Base-by-base conservation (phyloP, 2,329 filamentous ascomycete genomes). In the Dendryphion nanum region DNA sequence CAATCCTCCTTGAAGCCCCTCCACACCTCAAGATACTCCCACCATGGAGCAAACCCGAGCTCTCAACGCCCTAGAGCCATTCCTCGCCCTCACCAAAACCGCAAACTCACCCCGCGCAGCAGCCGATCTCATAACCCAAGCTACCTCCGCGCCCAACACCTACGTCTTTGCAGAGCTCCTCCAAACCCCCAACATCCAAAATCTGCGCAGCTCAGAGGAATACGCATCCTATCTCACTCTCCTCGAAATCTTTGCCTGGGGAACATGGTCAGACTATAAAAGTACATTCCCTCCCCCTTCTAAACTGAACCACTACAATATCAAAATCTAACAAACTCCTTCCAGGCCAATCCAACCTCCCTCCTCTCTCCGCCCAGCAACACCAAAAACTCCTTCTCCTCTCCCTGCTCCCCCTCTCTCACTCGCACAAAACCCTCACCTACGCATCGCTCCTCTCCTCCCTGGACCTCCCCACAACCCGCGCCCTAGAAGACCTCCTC, bases 151-250 rank as follows among this genome's bases (percentile, higher is more conserved):
- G 39, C 82, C 86, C 18, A 87, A 89, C 67, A 95, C 90, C 49
- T 98, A 85, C 67, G 78, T 97, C 69, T 98, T 98, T 72, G 81
- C 86, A 51, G 91, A 97, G 70, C 83, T 98, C n/a, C 82, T 98
- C 24, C 78, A 86, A 54, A 82, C 83, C 1, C 81, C 86, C 0
- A 82, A 88, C 53, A 82, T 97, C 50, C 86, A 93, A 66, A 76
- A 79, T 10, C 81, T 97, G 30, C 67, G 73, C 18, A 69, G 68
- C 26, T 73, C 80, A n/a, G 61, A 75, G 23, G 85, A 94, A 33
- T 79, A 84, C 55, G 70, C 75, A 5, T 53, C 66, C 28, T 71
- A 88, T 66, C 75, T 93, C 35, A 79, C 73, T 2, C 77, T 95
- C 12, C 83, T 98, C 30, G 78, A 90, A 66, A 83, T 94, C 56